Percentiles rank a stretch among this genome's conserved stretches.
Conservation (phyloP, 176 grass and related monocot species). For the Elymus sibiricus region DNA sequence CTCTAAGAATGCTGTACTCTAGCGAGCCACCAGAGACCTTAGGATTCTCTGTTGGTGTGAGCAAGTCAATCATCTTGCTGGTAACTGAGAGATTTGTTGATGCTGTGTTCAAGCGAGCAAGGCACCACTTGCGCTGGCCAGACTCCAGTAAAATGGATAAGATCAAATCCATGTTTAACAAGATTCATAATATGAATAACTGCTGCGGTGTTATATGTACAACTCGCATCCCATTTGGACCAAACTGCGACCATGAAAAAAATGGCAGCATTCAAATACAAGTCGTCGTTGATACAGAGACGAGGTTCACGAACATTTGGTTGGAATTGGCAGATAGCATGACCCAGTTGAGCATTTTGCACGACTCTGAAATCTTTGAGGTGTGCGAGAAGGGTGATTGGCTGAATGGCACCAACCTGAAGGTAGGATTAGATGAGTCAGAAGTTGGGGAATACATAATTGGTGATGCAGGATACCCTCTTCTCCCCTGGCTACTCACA, state of each 20-base stretch:
- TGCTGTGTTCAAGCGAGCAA: conserved; percentile 33
- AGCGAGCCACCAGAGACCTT: background rate
- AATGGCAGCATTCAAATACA: background rate
- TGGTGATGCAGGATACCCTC: too few relatives aligned
- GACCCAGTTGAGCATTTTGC: background rate
- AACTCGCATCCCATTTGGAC: conserved; percentile 32
- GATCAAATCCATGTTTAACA: conserved; percentile 50
- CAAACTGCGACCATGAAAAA: background rate
- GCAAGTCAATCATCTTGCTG: conserved; percentile 47
- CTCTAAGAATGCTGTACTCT: background rate
- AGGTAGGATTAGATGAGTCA: too few relatives aligned
- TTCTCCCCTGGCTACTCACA: too few relatives aligned
- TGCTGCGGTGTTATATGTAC: conserved; percentile 67
- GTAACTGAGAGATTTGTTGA: conserved; percentile 65
- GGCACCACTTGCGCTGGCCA: conserved; percentile 50
- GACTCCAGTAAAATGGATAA: conserved; percentile 19
- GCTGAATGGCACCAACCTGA: too few relatives aligned
- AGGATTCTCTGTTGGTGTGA: conserved; percentile 19
- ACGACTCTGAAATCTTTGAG: background rate
- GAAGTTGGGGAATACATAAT: too few relatives aligned
- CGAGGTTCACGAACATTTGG: background rate
- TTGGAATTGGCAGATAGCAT: background rate
- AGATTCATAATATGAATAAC: conserved; percentile 46
- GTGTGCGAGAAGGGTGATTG: background rate
- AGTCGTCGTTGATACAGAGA: background rate